A percentile compares a stretch with the other conserved stretches of the same genome.
Conservation (phyloP, 1,284 basidiomycete genomes). For the Earliella scabrosa region DNA sequence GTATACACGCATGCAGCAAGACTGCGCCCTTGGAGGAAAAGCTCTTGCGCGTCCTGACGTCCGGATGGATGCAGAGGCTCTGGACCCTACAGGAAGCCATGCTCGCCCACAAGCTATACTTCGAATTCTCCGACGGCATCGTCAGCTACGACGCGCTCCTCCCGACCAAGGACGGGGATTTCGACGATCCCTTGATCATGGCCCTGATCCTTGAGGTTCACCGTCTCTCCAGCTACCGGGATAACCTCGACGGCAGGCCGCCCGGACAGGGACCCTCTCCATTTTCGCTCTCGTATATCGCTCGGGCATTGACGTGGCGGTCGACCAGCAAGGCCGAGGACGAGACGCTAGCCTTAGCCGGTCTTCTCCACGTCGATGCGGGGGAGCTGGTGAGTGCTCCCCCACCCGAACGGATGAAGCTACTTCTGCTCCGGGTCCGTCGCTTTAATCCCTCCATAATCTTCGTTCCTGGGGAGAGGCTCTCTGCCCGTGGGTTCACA, state of each 20-base stretch:
- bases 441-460: background rate
- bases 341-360: conserved; percentile 2
- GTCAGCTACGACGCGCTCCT: background rate
- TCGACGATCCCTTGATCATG: background rate
- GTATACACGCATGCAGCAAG: conserved; percentile 1
- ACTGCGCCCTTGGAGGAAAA: background rate
- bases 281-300: background rate
- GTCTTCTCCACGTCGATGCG: background rate
- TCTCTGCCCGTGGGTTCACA: background rate
- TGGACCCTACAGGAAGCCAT: conserved; percentile 14
- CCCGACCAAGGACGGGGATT: background rate
- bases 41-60: conserved; percentile 14
- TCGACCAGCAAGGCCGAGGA: conserved; percentile 1
- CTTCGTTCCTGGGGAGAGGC: background rate
- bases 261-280: background rate
- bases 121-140: conserved; percentile 7
- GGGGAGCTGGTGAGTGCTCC: conserved; percentile 1
- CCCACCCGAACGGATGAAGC: background rate
- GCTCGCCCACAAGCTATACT: conserved; percentile 1
- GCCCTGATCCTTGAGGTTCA: background rate
- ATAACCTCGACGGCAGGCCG: background rate
- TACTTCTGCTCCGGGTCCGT: background rate
- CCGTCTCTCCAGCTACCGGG: background rate
- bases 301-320: background rate
- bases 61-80: conserved; percentile 9